A percentile compares a stretch with the other conserved stretches of the same genome.
Conservation (phyloP, 2,329 filamentous ascomycete species). For the Fusarium redolens region DNA sequence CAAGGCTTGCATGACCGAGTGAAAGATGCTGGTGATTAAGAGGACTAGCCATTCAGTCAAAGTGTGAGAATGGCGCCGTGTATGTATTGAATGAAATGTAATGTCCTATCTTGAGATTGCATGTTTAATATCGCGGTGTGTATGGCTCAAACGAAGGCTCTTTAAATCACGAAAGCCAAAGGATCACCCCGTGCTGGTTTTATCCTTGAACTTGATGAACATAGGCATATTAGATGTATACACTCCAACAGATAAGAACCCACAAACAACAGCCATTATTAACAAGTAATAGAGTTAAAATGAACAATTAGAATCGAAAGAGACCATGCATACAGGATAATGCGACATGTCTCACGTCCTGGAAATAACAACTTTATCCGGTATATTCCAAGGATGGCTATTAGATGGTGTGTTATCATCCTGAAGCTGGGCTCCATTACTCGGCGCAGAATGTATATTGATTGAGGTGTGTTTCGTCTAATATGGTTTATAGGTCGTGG, state of each 20-base stretch:
- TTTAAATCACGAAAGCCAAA: background rate
- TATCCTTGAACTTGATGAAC: background rate
- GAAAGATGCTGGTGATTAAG: background rate
- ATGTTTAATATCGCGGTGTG: background rate
- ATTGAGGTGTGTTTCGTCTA: background rate
- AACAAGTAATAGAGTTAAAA: background rate
- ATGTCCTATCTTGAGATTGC: background rate
- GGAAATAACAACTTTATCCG: background rate
- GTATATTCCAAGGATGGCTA: background rate
- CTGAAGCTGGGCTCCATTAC: background rate
- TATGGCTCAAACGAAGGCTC: no score
- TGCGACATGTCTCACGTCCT: background rate
- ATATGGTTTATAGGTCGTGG: slow-evolving; percentile 25
- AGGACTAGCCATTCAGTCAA: background rate
- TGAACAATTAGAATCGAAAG: background rate
- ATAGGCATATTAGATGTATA: background rate
- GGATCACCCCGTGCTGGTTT: background rate
- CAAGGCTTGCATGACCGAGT: background rate
- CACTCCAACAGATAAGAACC: background rate
- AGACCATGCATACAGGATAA: background rate
- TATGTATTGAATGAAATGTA: background rate
- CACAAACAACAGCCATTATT: background rate
- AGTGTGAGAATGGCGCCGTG: background rate
- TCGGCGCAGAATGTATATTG: background rate
- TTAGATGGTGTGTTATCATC: no score